Base-by-base conservation (phyloP, 257 asterid species). In the Jacaranda copaia region DNA sequence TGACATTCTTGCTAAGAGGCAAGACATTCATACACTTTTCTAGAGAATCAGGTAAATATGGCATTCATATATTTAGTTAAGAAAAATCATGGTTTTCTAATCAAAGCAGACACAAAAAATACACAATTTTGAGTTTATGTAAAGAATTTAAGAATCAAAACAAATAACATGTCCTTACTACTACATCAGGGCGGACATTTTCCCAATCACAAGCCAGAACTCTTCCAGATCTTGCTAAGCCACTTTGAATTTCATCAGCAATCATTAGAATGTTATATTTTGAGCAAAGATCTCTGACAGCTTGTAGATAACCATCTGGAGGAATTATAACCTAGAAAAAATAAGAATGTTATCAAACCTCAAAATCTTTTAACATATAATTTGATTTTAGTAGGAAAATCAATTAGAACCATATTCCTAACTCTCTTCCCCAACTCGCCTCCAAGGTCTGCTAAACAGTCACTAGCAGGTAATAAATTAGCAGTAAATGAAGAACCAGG, bases 171-270 rank as follows among this genome's bases (percentile, higher is more conserved):
- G 81, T 72, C 42, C 93, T 88, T 91, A 95, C 99, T 18, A 95
- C 90, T 39, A 90, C 89, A 87, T 95, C 99, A 43, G 99, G 96
- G 75, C 84, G 93, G 72, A 91, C 92, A 52, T 82, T 89, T 83
- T 95, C 98, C 99, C 99, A 93, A 42, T 95, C 99, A 81, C 96
- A 93, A 32, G 98, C 98, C 75, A 95, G 83, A 84, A 90, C 65
- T 84, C 86, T 89, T 60, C 99, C 99, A 16, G 99, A 91, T 39
- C 99, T 94, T 72, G 96, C 98, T 79, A 95, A 85, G 55, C 99
- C 99, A 85, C 98, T 91, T 91, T 95, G 99, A 78, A 95, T 93
- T 81, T 95, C 98, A 77, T 95, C 99, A 82, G 98, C 99, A 82
- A 93, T 95, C 99, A 95, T 95, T 77, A 95, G 73, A 77, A 93